phyloP scores from a whole-genome alignment of 345 rosid genomes.

The Camelina laxa region DNA sequence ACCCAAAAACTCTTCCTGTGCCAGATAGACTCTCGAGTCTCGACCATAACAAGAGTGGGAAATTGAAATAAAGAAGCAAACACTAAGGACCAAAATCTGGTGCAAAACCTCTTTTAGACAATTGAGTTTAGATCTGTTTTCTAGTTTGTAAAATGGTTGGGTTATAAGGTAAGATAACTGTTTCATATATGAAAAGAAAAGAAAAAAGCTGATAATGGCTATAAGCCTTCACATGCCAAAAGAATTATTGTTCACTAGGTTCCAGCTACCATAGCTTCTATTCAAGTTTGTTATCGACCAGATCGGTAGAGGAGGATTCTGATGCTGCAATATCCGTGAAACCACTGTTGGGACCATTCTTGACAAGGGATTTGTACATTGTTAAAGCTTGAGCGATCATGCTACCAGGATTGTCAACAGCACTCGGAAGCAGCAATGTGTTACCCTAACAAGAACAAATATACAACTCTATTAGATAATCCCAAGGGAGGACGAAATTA shows the following conservation, averaged over 20 bases:
- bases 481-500: slow-evolving; percentile 4
- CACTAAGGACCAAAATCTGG: background rate
- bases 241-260: slow-evolving; percentile 9
- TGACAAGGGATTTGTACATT: slow-evolving; percentile 74
- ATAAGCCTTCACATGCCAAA: slow-evolving; percentile 16
- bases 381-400: slow-evolving; percentile 78
- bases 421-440: slow-evolving; percentile 86
- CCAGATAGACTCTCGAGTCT: background rate
- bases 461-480: slow-evolving; percentile 6
- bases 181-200: slow-evolving; percentile 6
- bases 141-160: slow-evolving; percentile 16
- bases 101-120: slow-evolving; percentile 18
- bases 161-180: slow-evolving; percentile 21
- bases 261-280: slow-evolving; percentile 29
- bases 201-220: background rate
- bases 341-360: slow-evolving; percentile 46
- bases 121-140: slow-evolving; percentile 1
- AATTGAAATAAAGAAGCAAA: background rate
- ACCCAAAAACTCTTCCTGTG: slow-evolving; percentile 5
- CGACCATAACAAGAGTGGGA: slow-evolving; percentile 8
- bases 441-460: slow-evolving; percentile 57
- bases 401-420: slow-evolving; percentile 67
- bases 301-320: slow-evolving; percentile 32
- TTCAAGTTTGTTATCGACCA: slow-evolving; percentile 19
- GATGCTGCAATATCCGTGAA: slow-evolving; percentile 27